A percentile compares a stretch with the other conserved stretches of the same genome.
Conservation (phyloP, 768 basidiomycete species). For the Coprinellus micaceus region DNA sequence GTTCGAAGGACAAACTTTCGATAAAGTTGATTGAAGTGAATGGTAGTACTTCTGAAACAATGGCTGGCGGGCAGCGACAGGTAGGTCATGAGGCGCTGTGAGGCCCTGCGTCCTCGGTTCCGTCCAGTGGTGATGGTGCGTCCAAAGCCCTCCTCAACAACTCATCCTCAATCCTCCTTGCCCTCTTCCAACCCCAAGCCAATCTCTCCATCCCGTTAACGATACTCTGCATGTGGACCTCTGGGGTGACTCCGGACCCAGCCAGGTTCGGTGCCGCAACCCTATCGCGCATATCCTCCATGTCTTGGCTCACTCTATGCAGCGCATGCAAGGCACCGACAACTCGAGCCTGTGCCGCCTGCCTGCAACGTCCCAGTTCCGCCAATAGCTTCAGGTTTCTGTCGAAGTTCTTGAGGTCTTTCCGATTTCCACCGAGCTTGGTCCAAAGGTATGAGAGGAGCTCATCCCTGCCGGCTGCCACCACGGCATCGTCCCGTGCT, state of each 20-base stretch:
- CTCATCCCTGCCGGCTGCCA: conserved; percentile 44
- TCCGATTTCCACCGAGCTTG: conserved; percentile 57
- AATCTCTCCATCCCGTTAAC: conserved; percentile 57
- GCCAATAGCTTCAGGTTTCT: conserved; percentile 51
- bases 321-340: conserved; percentile 59
- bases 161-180: conserved; percentile 44
- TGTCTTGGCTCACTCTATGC: conserved; percentile 62
- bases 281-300: conserved; percentile 75
- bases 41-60: too few relatives aligned
- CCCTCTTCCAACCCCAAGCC: conserved; percentile 53
- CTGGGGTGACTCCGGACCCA: conserved; percentile 57
- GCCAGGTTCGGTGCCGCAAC: conserved; percentile 65
- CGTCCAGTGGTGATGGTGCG: too few relatives aligned
- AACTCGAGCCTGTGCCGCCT: conserved; percentile 64
- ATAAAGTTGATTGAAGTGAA: too few relatives aligned
- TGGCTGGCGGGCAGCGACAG: too few relatives aligned
- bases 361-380: conserved; percentile 54
- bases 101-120: too few relatives aligned
- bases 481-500: conserved; percentile 50
- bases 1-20: too few relatives aligned
- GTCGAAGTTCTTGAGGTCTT: conserved; percentile 45
- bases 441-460: conserved; percentile 71
- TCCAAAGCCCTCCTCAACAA: conserved; percentile 30
- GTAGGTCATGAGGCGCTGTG: too few relatives aligned
- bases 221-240: conserved; percentile 77